Evolutionary conservation across 2,329 filamentous ascomycete species (phyloP), one percentile per base, ranked within the genome.

Genomic region (Trichophyton benhamiae): DNA sequence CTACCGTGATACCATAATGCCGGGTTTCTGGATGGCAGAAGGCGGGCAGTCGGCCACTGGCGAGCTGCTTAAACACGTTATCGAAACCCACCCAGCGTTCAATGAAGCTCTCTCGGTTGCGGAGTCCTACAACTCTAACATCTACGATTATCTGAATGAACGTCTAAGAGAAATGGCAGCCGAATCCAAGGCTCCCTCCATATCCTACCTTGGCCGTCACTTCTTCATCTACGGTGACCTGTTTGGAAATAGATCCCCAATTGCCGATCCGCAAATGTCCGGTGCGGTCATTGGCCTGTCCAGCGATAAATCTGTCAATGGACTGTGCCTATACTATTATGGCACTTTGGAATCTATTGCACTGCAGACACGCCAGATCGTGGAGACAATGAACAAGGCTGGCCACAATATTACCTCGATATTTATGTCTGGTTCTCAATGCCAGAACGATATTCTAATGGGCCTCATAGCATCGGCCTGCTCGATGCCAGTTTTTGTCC

Each of bases 181-280:
- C 68, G 85, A 85, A 68, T 75, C 78, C 25, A 78, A 80, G 1
- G 89, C 89, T 1, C 91, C 91, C 0, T 85, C 84, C 59, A 82
- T 97, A 65, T 87, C 89, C 17, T 95, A 91, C 74, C 80, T 99
- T 1, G 91, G 86, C 11, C 88, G 92, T 7, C 92, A 99, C 75
- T 88, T 95, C 78, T 99, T 99, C 83, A 95, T 99, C 79, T 99
- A 99, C 74, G 94, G 94, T 65, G 94, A 99, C 71, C 81, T 97
- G 3, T 97, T 95, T 82, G 94, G 94, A 64, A 99, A 99, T 78
- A 87, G 94, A 46, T 96, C 91, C 20, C 94, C 94, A 1, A 83
- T 99, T 62, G 92, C 94, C 3, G 91, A 99, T 71, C 81, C 92
- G 27, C 88, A 85, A 76, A 99, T 99, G 94, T 88, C 87, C 66